These are phyloP conservation scores for Dinochytrium kinnereticum DNA, from an alignment of 371 early-diverging fungal genomes.

Conservation along the genomic window DNA sequence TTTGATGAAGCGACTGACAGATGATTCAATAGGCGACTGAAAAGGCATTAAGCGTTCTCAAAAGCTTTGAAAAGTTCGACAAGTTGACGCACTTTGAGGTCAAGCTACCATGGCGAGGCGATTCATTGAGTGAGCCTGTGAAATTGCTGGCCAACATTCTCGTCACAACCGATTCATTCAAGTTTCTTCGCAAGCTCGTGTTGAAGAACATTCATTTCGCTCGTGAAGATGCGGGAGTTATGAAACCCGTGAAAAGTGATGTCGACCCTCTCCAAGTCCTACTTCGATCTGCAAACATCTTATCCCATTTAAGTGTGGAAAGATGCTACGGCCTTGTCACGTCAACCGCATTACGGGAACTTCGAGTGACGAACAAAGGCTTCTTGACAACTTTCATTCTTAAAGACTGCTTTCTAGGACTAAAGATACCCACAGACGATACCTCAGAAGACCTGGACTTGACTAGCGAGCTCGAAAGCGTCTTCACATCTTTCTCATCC, in stretches of 20 bases:
- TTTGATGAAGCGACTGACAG: too few relatives aligned
- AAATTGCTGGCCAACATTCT: too few relatives aligned
- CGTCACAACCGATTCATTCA: neutral
- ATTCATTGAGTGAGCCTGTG: too few relatives aligned
- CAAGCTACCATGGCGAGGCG: neutral
- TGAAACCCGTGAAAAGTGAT: neutral
- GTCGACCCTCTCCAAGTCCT: neutral
- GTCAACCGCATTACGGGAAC: neutral
- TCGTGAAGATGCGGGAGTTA: neutral
- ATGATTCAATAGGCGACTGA: neutral
- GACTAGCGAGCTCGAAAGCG: too few relatives aligned
- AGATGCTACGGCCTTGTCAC: neutral
- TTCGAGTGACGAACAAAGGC: neutral
- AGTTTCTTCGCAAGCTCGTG: neutral
- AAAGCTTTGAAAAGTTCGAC: neutral
- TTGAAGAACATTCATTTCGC: neutral
- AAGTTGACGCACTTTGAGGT: neutral
- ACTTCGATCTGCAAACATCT: neutral
- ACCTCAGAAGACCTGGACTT: neutral
- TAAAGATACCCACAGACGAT: neutral
- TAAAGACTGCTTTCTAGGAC: neutral
- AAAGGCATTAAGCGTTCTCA: neutral
- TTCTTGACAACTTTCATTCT: neutral
- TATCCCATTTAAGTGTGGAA: neutral
- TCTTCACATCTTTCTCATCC: neutral